Percentiles rank a stretch among this genome's conserved stretches.
Evolutionary conservation across 306 rosid genomes (phyloP).

Genomic region (Sicyos baderoa): DNA sequence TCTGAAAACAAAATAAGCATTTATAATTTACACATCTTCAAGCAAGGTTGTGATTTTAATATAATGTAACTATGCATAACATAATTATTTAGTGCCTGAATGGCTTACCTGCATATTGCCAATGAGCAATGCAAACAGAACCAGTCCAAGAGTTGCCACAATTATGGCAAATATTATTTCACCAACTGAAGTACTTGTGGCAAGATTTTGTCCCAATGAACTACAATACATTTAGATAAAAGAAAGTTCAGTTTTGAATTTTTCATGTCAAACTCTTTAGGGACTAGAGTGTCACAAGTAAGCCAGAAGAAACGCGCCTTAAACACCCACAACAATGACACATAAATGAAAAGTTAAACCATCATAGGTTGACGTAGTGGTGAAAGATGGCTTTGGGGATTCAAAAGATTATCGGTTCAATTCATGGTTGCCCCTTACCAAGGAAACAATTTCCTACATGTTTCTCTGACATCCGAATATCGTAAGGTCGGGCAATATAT

Average conservation of each 20-base stretch:
- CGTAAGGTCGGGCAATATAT: too few species aligned
- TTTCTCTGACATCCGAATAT: too few species aligned
- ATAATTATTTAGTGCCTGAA: neutral
- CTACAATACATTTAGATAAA: conserved; percentile 33
- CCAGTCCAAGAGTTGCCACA: conserved; percentile 69
- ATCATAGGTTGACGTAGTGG: too few species aligned
- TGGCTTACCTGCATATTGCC: conserved; percentile 90
- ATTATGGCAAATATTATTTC: conserved; percentile 76
- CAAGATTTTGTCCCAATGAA: conserved; percentile 83
- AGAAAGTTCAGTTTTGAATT: neutral
- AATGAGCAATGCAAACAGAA: conserved; percentile 78
- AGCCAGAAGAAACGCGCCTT: neutral
- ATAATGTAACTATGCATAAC: neutral
- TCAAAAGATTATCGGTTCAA: too few species aligned
- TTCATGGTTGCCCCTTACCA: too few species aligned
- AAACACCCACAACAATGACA: neutral
- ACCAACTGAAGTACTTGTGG: conserved; percentile 77
- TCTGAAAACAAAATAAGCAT: conserved; percentile 33
- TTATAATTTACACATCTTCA: neutral
- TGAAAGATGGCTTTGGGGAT: too few species aligned
- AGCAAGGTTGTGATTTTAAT: neutral
- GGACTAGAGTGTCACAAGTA: neutral
- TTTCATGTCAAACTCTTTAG: neutral
- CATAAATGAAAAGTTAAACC: neutral
- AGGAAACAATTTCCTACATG: too few species aligned